These are phyloP conservation scores for Pseudonitzschia pungens DNA, from an alignment of 108 stramenopile genomes.

Conservation along the genomic window DNA sequence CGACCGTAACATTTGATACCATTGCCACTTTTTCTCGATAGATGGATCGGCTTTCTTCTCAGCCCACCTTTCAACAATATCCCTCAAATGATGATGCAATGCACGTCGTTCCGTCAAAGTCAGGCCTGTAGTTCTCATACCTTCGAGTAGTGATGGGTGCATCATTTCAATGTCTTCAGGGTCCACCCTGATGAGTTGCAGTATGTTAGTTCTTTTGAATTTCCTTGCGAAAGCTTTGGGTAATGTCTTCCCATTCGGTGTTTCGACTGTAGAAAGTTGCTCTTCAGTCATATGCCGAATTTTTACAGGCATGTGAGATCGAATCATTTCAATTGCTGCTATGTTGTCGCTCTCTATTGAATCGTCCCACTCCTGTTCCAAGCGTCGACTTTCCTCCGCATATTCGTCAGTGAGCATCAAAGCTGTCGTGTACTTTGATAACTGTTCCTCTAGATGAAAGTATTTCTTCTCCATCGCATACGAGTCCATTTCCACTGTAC, in stretches of 20 bases:
- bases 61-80: constrained; percentile 25
- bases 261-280: constrained; percentile 20
- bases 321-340: constrained; percentile 26
- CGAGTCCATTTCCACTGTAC: constrained; percentile 13
- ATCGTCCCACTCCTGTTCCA: constrained; percentile 41
- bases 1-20: constrained; percentile 31
- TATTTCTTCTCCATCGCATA: constrained; percentile 37
- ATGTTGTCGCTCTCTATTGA: constrained; percentile 30
- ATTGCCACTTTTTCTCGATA: constrained; percentile 30
- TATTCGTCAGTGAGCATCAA: constrained; percentile 43
- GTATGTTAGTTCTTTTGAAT: constrained; percentile 46
- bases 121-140: constrained; percentile 40
- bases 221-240: constrained; percentile 39
- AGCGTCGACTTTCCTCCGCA: constrained; percentile 24
- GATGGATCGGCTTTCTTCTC: constrained; percentile 20
- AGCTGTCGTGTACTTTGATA: constrained; percentile 39
- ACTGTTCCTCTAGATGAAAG: constrained; percentile 35
- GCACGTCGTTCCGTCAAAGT: constrained; percentile 51
- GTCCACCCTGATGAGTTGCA: constrained; percentile 42
- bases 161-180: constrained; percentile 42
- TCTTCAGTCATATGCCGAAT: constrained; percentile 35
- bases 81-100: constrained; percentile 38
- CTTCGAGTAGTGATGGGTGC: constrained; percentile 41
- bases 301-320: constrained; percentile 45
- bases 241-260: constrained; percentile 44